Percentiles rank a stretch among this genome's conserved stretches.
Conservation (phyloP, 768 basidiomycete species). For the Russula ochroleuca region DNA sequence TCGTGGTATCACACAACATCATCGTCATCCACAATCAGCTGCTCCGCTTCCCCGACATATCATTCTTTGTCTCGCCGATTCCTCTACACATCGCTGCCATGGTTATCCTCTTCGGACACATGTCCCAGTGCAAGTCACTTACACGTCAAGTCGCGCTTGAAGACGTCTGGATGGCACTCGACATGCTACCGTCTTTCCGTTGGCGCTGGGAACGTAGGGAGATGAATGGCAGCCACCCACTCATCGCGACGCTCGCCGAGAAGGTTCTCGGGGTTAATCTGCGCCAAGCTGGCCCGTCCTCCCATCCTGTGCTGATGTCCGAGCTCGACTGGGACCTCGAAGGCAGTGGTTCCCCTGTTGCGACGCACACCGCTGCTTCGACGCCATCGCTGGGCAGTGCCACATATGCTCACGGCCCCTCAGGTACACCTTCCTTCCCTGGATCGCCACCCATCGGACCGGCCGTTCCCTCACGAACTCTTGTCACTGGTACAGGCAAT, state of each 20-base stretch:
- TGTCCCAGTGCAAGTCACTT: conserved; percentile 69
- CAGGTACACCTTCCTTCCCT: conserved; percentile 32
- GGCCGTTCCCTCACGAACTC: conserved; percentile 8
- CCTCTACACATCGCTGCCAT: conserved; percentile 87
- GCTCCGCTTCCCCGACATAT: conserved; percentile 79
- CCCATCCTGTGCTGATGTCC: conserved; percentile 38
- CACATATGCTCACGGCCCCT: conserved; percentile 30
- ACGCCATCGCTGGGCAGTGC: conserved; percentile 35
- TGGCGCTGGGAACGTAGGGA: conserved; percentile 93
- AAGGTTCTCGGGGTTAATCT: conserved; percentile 72
- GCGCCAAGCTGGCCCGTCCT: conserved; percentile 47
- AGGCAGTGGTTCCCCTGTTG: conserved; percentile 19
- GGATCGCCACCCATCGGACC: conserved; percentile 26
- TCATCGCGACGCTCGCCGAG: conserved; percentile 77
- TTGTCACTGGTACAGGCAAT: conserved; percentile 10
- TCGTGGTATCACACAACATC: conserved; percentile 82
- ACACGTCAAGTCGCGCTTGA: conserved; percentile 63
- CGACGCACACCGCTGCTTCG: conserved; percentile 19
- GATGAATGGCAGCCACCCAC: conserved; percentile 72
- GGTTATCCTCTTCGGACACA: conserved; percentile 86
- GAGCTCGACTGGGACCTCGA: conserved; percentile 48
- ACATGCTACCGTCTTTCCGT: conserved; percentile 83
- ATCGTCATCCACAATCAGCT: conserved; percentile 81
- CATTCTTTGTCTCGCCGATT: conserved; percentile 85
- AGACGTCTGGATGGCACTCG: conserved; percentile 82